These are phyloP conservation scores for Mortierella antarctica DNA, from an alignment of 192 early-diverging fungal genomes.

Conservation along the genomic window DNA sequence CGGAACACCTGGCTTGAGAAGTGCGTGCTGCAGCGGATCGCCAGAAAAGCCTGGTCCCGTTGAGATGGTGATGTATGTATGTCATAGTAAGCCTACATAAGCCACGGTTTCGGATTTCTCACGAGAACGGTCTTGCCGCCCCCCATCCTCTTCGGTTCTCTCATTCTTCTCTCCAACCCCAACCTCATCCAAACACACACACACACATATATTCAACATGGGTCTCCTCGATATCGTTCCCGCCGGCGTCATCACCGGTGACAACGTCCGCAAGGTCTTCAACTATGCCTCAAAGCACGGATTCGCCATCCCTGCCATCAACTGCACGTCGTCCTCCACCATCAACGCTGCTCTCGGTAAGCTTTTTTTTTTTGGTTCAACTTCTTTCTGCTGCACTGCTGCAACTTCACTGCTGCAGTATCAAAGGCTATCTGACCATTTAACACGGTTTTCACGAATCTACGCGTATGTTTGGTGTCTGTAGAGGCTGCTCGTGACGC, in stretches of 20 bases:
- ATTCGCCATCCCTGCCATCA: conserved; percentile 97
- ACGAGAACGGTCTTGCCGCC: too few relatives aligned
- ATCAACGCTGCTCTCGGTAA: conserved; percentile 85
- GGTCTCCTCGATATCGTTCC: conserved; percentile 87
- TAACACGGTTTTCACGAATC: background rate
- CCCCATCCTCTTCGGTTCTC: too few relatives aligned
- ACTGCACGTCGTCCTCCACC: conserved; percentile 94
- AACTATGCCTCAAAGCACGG: conserved; percentile 79
- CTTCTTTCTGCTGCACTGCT: background rate
- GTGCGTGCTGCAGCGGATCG: too few relatives aligned
- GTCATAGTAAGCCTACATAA: too few relatives aligned
- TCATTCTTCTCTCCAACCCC: too few relatives aligned
- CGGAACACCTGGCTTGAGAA: too few relatives aligned
- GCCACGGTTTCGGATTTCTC: too few relatives aligned
- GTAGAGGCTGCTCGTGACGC: conserved; percentile 91
- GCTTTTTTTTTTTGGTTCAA: background rate
- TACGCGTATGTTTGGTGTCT: background rate
- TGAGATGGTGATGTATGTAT: too few relatives aligned
- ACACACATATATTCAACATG: conserved; percentile 55
- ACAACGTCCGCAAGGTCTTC: conserved; percentile 88
- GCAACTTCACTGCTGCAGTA: background rate
- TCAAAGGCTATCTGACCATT: background rate
- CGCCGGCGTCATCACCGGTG: conserved; percentile 93
- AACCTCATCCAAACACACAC: too few relatives aligned
- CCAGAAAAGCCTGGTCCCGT: too few relatives aligned